Base-by-base conservation (phyloP, 1,284 basidiomycete species). In the Termitomyces sp. region DNA sequence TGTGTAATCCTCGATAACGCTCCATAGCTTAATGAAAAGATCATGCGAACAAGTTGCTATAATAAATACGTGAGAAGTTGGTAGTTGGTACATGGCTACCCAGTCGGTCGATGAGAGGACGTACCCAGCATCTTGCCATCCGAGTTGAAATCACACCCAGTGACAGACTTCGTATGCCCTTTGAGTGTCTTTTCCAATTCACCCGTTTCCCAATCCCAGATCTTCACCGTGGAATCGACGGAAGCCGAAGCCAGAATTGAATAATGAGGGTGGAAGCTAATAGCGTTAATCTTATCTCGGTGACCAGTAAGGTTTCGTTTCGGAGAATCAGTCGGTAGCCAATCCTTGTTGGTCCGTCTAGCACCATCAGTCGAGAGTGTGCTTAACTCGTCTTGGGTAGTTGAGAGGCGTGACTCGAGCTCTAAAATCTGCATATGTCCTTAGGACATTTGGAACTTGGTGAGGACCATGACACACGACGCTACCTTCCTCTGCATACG, bases 181-280 rank as follows among this genome's bases (percentile, higher is more conserved):
- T 89, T 89, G 38, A 91, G 69, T 21, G 88, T 90, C 53, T 83
- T 70, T 65, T 91, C 88, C 50, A 88, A 79, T 48, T 88, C 86
- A 16, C 87, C 88, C n/a, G 81, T 81, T 66, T 90, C 88, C 86
- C 87, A 91, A 63, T 91, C 88, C 86, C 87, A 91, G 13, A 90
- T 76, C 68, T 89, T 90, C 57, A 91, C 75, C 6, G 80, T 86
- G 30, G 80, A 71, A 62, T 91, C 88, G 53, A 88, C 86, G 56
- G 81, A 83, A 7, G 86, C 85, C 13, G 80, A 81, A 0, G 81
- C 87, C 7, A 90, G 57, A 7, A 81, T 72, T 43, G 79, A 84
- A 72, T 84, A 91, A 3, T 78, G 68, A 0, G 88, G 88, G 64
- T 91, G 88, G 63, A 91, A 91, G 1, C 81, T 76, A 30, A 89